Evolutionary conservation across 2,329 filamentous ascomycete genomes (phyloP), one percentile per base, ranked within the genome.

Genomic region (Scedosporium boydii): DNA sequence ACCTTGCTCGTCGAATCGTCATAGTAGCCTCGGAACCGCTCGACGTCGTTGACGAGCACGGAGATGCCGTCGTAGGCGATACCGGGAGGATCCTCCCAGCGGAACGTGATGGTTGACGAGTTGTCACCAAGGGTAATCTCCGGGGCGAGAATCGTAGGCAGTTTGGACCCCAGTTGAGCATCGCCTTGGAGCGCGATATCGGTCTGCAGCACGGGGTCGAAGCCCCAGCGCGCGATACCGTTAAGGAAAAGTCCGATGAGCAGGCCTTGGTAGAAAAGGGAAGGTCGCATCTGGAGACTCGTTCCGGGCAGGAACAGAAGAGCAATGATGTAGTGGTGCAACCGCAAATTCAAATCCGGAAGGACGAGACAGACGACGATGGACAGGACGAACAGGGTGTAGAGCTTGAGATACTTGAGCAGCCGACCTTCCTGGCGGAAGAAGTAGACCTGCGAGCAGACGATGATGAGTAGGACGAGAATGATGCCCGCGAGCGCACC

Each of bases 241-340:
- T 97, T 97, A 76, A 97, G 87, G 73, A 97, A 98, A 0, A 98
- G 82, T 0, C 95, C 95, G 6, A 98, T 78, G 0, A 99, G 80
- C 1, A 99, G 78, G 10, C 95, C 95, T 73, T 98, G 93, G 70
- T 95, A 98, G 2, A 96, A 74, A 7, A 98, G 79, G 0, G 87
- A 88, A 0, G 91, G 89, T 0, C 95, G 85, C 5, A 90, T 98
- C 67, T 96, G 93, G 73, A 98, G 86, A 61, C 86, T 87, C 0
- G 95, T 98, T 0, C 93, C 95, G 0, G 93, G 91, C 4, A 98
- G 82, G 0, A 99, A 82, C 0, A 98, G 79, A 14, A 99, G 82
- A 1, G 88, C 92, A 4, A 98, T 80, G 66, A 98, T 90, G 72
- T 98, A 99, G 73, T 99, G 95, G 71, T 99, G 95, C 63, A 99